Evolutionary conservation across 2,329 filamentous ascomycete genomes (phyloP), one percentile per base, ranked within the genome.

Genomic region (Tolypocladium amazonense): DNA sequence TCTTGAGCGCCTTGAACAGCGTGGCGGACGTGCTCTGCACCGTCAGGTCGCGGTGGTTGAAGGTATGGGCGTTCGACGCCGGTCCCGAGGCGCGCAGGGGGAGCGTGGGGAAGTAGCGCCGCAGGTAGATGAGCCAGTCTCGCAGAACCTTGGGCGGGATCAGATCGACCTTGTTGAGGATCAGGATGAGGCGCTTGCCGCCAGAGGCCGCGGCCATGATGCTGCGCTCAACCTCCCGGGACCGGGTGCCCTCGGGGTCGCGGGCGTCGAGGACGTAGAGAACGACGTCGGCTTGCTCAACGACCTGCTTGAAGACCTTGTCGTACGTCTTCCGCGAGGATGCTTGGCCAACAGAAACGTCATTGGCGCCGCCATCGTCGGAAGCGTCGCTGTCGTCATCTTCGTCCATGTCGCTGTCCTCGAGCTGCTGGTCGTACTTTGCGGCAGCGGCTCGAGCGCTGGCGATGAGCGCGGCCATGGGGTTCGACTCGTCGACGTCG

Each of bases 81-180:
- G 90, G 83, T 66, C 84, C 87, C 56, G 90, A 92, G 20, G 92
- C 92, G 69, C 91, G 89, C 58, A 97, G 85, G 27, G 92, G 92
- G 41, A 97, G 81, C 8, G 92, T 96, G 37, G 92, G 92, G 80
- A 97, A 96, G 73, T 89, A 96, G 65, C 90, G 85, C 62, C 91
- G 88, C 63, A 97, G 83, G 74, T 96, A 86, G 61, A 83, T 75
- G 65, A 97, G 85, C 92, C 92, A 97, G 68, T 82, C 85, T 71
- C 90, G 90, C 53, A 97, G 84, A 15, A 93, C 88, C 55, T 86
- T 81, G 27, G 90, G 85, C 3, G 92, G 92, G 54, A 97, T 83
- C 60, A 97, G 82, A 72, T 97, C 92, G 71, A 96, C 92, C 83
- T 97, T 97, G 86, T 97, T 97, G 66, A 97, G 80, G 60, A 97